Conservation (phyloP, 768 basidiomycete genomes). For the Naganishia vishniacii region DNA sequence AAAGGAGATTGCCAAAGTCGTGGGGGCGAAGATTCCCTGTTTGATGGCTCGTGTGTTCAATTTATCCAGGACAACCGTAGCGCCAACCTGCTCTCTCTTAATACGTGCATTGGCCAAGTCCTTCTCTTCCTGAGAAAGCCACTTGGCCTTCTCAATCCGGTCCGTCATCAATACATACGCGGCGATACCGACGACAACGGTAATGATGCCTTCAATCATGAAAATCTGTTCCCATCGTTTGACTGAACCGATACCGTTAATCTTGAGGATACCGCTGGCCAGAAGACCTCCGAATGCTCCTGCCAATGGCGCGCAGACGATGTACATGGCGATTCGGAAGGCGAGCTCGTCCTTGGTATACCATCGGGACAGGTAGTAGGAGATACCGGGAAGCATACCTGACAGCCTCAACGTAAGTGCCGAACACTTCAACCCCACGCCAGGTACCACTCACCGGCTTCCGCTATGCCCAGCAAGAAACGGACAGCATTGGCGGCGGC, state of each 20-base stretch:
- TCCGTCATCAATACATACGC: conserved; percentile 26
- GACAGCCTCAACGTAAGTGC: neutral
- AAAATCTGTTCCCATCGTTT: conserved; percentile 27
- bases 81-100: conserved; percentile 35
- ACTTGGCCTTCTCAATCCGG: conserved; percentile 15
- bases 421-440: too few relatives aligned
- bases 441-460: conserved; percentile 7
- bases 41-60: conserved; percentile 26
- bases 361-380: conserved; percentile 26
- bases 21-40: conserved; percentile 26
- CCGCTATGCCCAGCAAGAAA: conserved; percentile 22
- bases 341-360: conserved; percentile 26
- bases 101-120: conserved; percentile 30
- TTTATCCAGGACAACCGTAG: conserved; percentile 32
- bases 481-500: conserved; percentile 17
- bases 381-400: conserved; percentile 25
- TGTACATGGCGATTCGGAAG: conserved; percentile 12
- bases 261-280: conserved; percentile 31
- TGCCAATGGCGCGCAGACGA: conserved; percentile 22
- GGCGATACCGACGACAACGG: conserved; percentile 17
- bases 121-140: conserved; percentile 22
- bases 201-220: conserved; percentile 28
- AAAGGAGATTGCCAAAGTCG: conserved; percentile 26
- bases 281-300: conserved; percentile 34
- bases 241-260: conserved; percentile 22